phyloP scores from a whole-genome alignment of 139 green algal genomes.

The Chlamydomonas sp. region DNA sequence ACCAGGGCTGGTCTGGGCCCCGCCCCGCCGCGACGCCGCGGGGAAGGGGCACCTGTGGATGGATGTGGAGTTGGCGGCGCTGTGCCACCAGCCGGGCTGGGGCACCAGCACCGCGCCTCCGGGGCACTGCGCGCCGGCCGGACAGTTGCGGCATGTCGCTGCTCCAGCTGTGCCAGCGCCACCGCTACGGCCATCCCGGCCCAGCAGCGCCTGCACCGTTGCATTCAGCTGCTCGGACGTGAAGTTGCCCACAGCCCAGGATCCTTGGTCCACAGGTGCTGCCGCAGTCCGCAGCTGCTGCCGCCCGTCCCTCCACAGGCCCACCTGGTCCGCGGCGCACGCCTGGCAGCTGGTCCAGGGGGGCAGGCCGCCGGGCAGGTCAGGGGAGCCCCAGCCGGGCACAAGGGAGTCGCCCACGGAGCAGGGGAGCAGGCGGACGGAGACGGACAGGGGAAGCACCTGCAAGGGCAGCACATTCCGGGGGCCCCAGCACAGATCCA shows the following conservation, averaged over 20 bases:
- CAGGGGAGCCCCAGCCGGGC: neutral
- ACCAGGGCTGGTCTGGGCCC: too few species aligned
- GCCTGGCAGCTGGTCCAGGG: neutral
- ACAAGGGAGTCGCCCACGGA: neutral
- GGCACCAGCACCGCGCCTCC: slow-evolving; percentile 5
- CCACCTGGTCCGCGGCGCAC: neutral
- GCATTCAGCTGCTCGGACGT: too few species aligned
- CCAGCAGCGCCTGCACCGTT: too few species aligned
- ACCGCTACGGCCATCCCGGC: too few species aligned
- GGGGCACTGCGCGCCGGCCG: neutral
- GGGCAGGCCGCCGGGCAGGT: too few species aligned
- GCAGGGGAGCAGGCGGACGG: neutral
- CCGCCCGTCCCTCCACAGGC: slow-evolving; percentile 1
- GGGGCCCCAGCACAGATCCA: too few species aligned
- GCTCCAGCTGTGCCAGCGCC: neutral
- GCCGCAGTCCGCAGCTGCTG: neutral
- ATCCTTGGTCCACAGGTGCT: too few species aligned
- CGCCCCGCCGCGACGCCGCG: neutral
- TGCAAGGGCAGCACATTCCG: too few species aligned
- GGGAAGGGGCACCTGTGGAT: slow-evolving; percentile 31
- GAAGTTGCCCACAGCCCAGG: too few species aligned
- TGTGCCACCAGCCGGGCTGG: too few species aligned
- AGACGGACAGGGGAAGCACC: too few species aligned
- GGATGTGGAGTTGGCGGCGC: neutral
- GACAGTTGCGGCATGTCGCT: neutral